Conservation (phyloP, 179 eudicot genomes). For the Camellia oleifera region DNA sequence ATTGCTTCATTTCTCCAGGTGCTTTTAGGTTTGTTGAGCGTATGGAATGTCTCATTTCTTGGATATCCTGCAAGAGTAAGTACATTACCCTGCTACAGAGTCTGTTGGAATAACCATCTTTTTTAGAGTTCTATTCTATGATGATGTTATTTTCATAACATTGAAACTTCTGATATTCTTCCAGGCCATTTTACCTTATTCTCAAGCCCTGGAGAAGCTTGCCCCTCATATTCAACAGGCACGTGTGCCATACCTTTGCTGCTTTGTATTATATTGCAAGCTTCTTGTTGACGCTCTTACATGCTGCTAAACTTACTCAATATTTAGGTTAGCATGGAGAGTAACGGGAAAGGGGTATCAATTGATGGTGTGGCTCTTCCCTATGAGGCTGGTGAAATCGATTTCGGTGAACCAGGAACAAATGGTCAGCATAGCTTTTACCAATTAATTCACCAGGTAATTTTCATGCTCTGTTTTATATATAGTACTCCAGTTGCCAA, state of each 20-base stretch:
- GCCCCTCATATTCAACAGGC: constrained; percentile 99
- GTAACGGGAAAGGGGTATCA: constrained; percentile 97
- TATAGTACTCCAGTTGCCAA: neutral
- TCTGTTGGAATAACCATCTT: constrained; percentile 1
- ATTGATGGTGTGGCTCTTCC: constrained; percentile 87
- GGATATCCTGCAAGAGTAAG: constrained; percentile 98
- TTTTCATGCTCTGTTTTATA: neutral
- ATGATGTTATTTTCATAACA: constrained; percentile 1
- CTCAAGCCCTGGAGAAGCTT: constrained; percentile 94
- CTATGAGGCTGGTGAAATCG: constrained; percentile 92
- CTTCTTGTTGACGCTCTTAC: constrained; percentile 7
- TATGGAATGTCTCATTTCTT: constrained; percentile 96
- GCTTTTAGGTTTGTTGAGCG: constrained; percentile 89
- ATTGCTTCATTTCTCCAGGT: constrained; percentile 52
- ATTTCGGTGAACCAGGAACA: constrained; percentile 99
- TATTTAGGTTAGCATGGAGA: constrained; percentile 96
- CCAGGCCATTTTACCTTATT: constrained; percentile 95
- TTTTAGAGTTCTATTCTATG: neutral
- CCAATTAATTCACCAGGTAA: constrained; percentile 98
- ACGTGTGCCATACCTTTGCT: constrained; percentile 16
- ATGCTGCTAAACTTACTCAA: neutral
- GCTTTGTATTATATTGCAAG: neutral
- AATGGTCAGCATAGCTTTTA: constrained; percentile 99
- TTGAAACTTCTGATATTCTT: constrained; percentile 8
- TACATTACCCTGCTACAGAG: constrained; percentile 9